Evolutionary conservation across 257 asterid species (phyloP), one percentile per base, ranked within the genome.

Genomic region (Ophiorrhiza pumila): DNA sequence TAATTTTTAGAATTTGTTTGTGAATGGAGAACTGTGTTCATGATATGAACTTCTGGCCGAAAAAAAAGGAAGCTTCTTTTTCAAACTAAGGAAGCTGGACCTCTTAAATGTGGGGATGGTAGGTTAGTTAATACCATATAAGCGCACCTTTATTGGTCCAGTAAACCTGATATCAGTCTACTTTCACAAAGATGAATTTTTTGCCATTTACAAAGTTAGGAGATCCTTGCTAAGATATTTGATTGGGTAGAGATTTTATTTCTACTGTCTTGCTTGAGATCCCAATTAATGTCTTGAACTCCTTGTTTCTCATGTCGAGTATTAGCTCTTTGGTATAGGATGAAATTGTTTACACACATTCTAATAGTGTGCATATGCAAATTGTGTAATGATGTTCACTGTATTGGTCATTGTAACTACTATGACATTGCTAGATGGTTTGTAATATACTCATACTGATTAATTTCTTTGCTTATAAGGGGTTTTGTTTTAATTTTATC

Each of bases 101-200:
- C 89, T 91, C 22, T 78, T 88, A 76, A 69, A 87, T 72, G 79
- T 86, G n/a, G 92, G 85, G 82, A 87, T 95, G 86, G 97, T 92
- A 83, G 70, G 91, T 59, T 32, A 20, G 22, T 14, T 46, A 2
- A 11, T 10, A 46, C 2, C 52, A 15, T 46, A 1, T 46, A 11
- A 2, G 14, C 32, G 68, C 31, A 17, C 4, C 31, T 20, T 50
- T 17, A 35, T 20, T 35, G 29, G 47, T 61, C 20, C 47, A 1
- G 43, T 6, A 12, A 34, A 59, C 25, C n/a, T 14, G 27, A 39
- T 6, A 15, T 15, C n/a, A n/a, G n/a, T n/a, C n/a, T n/a, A n/a
- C n/a, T n/a, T n/a, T n/a, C n/a, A n/a, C n/a, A n/a, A n/a, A n/a
- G n/a, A n/a, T n/a, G n/a, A n/a, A n/a, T n/a, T n/a, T 56, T 56